A percentile compares a stretch with the other conserved stretches of the same genome.
Conservation (phyloP, 257 asterid species). For the Verbascum thapsus region DNA sequence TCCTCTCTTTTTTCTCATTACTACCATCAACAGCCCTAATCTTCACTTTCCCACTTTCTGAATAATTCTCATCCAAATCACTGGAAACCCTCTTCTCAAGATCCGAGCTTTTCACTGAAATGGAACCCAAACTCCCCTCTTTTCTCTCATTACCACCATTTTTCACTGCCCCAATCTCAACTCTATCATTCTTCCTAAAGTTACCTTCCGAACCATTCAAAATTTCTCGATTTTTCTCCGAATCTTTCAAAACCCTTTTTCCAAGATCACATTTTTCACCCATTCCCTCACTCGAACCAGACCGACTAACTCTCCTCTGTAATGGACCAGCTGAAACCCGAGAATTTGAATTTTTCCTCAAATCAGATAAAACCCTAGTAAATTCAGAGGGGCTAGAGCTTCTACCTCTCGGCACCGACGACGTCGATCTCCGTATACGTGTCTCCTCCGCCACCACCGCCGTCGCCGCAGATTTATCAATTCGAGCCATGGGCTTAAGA, state of each 20-base stretch:
- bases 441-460: constrained; percentile 38
- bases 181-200: too few species aligned
- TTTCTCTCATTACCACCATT: constrained; percentile 30
- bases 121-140: constrained; percentile 32
- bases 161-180: too few species aligned
- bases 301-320: constrained; percentile 39
- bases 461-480: constrained; percentile 46
- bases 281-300: constrained; percentile 30
- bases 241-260: constrained; percentile 28
- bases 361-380: constrained; percentile 46
- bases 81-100: constrained; percentile 31
- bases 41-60: constrained; percentile 28
- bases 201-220: too few species aligned
- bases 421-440: constrained; percentile 56
- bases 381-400: constrained; percentile 74
- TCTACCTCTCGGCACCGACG: constrained; percentile 83
- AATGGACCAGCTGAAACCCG: constrained; percentile 46
- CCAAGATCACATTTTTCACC: constrained; percentile 32
- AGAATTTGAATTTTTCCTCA: constrained; percentile 34
- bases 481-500: constrained; percentile 55
- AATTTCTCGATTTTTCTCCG: too few species aligned
- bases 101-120: constrained; percentile 28
- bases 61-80: constrained; percentile 17
- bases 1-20: constrained; percentile 33
- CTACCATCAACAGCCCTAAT: constrained; percentile 16